A percentile compares a stretch with the other conserved stretches of the same genome.
Evolutionary conservation across 306 rosid genomes (phyloP).

Genomic region (Citrullus mucosospermus): DNA sequence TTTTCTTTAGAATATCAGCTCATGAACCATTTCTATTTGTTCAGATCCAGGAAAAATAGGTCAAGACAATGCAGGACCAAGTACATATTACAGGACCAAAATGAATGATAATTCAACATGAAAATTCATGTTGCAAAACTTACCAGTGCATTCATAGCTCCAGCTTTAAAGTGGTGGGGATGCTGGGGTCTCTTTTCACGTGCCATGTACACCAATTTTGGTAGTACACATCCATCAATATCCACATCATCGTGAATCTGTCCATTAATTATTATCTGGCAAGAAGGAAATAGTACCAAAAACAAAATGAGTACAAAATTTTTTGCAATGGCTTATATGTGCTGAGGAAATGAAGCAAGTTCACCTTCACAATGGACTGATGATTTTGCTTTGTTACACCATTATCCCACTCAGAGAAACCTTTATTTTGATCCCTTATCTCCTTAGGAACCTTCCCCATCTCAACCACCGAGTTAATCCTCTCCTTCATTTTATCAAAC

Average conservation of each 20-base stretch:
- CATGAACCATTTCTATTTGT: background rate
- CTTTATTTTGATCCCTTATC: conserved; percentile 20
- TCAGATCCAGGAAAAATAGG: background rate
- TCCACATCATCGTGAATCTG: conserved; percentile 30
- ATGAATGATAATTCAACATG: background rate
- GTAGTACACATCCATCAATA: conserved; percentile 30
- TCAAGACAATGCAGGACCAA: background rate
- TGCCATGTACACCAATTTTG: conserved; percentile 51
- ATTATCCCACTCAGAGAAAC: conserved; percentile 49
- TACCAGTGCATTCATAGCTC: conserved; percentile 63
- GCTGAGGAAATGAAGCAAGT: background rate
- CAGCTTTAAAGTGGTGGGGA: conserved; percentile 72
- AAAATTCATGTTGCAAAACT: background rate
- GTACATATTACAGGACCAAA: background rate
- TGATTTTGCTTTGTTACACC: conserved; percentile 44
- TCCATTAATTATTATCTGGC: conserved; percentile 45
- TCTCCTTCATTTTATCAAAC: conserved; percentile 51
- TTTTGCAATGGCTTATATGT: background rate
- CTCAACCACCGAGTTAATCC: conserved; percentile 27
- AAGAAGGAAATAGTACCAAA: background rate
- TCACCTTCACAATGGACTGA: conserved; percentile 49
- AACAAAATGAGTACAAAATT: background rate
- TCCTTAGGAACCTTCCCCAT: conserved; percentile 28
- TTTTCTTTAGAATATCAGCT: background rate
- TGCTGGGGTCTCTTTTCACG: conserved; percentile 48